Evolutionary conservation across 164 flowering plant species (phyloP).

Genomic region (Umbellularia californica): DNA sequence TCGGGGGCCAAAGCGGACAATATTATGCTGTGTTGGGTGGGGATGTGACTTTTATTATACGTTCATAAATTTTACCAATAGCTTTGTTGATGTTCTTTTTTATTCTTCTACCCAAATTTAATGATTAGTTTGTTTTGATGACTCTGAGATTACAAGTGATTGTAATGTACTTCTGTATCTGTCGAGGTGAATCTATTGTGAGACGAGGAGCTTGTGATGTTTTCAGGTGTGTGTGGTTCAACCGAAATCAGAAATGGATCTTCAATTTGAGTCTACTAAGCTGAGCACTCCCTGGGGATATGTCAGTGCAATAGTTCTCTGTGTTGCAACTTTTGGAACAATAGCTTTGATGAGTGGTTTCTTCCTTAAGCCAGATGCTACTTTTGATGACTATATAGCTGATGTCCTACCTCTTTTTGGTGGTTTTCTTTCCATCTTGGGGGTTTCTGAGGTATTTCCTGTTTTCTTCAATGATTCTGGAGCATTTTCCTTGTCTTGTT

Average conservation of each 20-base stretch:
- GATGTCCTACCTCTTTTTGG: constrained; percentile 88
- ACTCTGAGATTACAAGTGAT: neutral
- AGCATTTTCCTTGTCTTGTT: neutral
- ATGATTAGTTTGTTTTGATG: neutral
- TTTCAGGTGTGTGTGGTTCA: constrained; percentile 89
- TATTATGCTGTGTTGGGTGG: no score
- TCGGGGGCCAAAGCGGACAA: no score
- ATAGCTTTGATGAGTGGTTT: constrained; percentile 90
- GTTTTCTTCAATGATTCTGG: no score
- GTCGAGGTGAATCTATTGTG: neutral
- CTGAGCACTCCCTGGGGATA: constrained; percentile 92
- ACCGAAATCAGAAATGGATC: constrained; percentile 89
- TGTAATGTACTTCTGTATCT: neutral
- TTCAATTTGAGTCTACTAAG: constrained; percentile 76
- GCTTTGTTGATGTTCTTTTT: neutral
- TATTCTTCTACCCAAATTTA: neutral
- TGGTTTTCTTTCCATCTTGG: constrained; percentile 81
- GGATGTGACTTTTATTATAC: no score
- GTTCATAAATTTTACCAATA: no score
- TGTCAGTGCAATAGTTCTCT: constrained; percentile 62
- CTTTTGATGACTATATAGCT: constrained; percentile 81
- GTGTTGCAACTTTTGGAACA: constrained; percentile 83
- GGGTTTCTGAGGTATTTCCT: constrained; percentile 78
- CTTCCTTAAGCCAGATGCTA: constrained; percentile 85
- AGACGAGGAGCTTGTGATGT: neutral